Conservation (phyloP, 805 yeast species). For the Cyberlindnera japonica region DNA sequence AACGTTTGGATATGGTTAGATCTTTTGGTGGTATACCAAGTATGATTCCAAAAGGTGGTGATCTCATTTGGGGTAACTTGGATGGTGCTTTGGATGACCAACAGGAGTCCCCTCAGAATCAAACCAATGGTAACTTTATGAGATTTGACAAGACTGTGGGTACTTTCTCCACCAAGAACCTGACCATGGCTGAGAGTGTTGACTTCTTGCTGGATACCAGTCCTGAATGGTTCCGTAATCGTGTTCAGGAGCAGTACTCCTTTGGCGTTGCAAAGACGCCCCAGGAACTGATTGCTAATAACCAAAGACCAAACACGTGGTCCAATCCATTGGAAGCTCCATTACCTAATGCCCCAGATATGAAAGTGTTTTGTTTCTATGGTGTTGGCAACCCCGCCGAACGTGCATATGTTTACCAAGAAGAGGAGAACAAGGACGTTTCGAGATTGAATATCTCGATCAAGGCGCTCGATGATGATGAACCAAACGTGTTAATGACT, state of each 20-base stretch:
- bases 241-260: constrained; percentile 71
- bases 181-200: constrained; percentile 66
- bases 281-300: constrained; percentile 59
- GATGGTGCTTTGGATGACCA: constrained; percentile 67
- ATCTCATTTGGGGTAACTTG: constrained; percentile 78
- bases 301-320: constrained; percentile 79
- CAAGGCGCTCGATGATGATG: constrained; percentile 52
- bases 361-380: constrained; percentile 85
- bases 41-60: constrained; percentile 97
- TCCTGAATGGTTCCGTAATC: constrained; percentile 70
- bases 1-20: constrained; percentile 79
- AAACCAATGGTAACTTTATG: constrained; percentile 69
- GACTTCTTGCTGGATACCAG: constrained; percentile 59
- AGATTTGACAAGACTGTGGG: constrained; percentile 51
- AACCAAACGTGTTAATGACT: constrained; percentile 70
- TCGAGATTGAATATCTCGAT: constrained; percentile 67
- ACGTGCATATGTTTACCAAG: constrained; percentile 82
- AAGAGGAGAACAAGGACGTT: constrained; percentile 50
- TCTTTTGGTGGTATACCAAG: constrained; percentile 93
- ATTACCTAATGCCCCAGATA: constrained; percentile 88
- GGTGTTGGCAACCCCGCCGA: constrained; percentile 98
- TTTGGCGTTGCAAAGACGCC: constrained; percentile 65
- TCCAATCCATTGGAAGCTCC: constrained; percentile 91
- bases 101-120: constrained; percentile 29
- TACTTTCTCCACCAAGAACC: constrained; percentile 42